Conservation (phyloP, 2,329 filamentous ascomycete species). For the Alternaria metachromatica region DNA sequence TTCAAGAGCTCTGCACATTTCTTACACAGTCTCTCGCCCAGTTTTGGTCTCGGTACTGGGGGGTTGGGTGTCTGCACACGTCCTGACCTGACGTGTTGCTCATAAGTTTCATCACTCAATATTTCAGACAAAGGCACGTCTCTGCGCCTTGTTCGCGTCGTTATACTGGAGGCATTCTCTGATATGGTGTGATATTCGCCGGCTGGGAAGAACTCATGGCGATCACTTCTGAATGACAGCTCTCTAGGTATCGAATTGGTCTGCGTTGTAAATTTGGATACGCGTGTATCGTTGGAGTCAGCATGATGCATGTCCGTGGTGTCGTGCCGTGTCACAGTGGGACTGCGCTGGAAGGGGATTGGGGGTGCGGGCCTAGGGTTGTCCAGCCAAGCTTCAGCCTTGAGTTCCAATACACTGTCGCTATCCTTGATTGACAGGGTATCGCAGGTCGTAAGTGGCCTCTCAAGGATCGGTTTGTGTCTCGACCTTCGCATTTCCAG, state of each 20-base stretch:
- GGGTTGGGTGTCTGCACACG: neutral
- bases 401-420: neutral
- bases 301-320: neutral
- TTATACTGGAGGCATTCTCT: neutral
- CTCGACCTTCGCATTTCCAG: neutral
- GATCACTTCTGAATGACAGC: neutral
- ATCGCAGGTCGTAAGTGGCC: neutral
- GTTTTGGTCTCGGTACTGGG: neutral
- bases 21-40: neutral
- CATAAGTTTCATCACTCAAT: neutral
- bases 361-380: neutral
- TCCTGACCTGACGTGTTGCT: neutral
- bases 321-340: neutral
- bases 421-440: neutral
- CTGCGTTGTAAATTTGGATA: neutral
- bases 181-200: neutral
- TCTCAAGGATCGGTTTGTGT: neutral
- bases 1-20: neutral
- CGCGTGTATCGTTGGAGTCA: neutral
- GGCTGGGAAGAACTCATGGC: neutral
- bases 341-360: neutral
- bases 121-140: neutral
- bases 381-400: neutral
- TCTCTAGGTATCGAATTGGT: neutral
- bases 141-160: neutral